Evolutionary conservation across 2,329 filamentous ascomycete genomes (phyloP).

Genomic region (Claviceps spartinae): DNA sequence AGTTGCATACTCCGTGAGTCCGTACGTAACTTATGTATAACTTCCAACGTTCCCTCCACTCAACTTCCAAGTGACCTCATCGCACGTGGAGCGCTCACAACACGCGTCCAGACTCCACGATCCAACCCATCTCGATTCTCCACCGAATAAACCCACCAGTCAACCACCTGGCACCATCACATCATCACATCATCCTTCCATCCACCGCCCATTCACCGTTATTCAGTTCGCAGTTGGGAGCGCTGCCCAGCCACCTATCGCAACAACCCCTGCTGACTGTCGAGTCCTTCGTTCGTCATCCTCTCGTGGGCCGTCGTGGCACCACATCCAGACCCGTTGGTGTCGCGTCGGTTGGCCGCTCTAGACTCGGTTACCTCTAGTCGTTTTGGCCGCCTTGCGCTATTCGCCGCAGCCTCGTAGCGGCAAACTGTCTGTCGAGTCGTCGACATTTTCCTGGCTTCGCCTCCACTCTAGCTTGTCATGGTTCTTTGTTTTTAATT

Average conservation of each 20-base stretch:
- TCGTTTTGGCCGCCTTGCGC: neutral
- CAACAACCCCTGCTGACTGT: conserved; percentile 1
- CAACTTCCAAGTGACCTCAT: too few relatives aligned
- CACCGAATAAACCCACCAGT: too few relatives aligned
- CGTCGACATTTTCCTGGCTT: neutral
- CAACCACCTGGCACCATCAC: neutral
- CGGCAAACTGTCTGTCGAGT: neutral
- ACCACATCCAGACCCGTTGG: neutral
- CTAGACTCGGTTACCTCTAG: neutral
- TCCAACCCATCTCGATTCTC: neutral
- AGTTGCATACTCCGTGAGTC: too few relatives aligned
- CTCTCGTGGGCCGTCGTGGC: neutral
- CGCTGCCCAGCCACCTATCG: neutral
- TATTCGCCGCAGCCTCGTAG: neutral
- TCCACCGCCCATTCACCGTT: neutral
- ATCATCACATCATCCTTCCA: neutral
- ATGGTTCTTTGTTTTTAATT: neutral
- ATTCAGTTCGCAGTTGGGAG: neutral
- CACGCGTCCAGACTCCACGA: neutral
- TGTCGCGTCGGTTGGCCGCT: neutral
- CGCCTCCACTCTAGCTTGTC: neutral
- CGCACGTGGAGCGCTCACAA: too few relatives aligned
- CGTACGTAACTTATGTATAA: too few relatives aligned
- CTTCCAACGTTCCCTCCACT: too few relatives aligned
- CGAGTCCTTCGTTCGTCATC: neutral